Base-by-base conservation (phyloP, 352 stramenopile species). In the Pythium coloratum region DNA sequence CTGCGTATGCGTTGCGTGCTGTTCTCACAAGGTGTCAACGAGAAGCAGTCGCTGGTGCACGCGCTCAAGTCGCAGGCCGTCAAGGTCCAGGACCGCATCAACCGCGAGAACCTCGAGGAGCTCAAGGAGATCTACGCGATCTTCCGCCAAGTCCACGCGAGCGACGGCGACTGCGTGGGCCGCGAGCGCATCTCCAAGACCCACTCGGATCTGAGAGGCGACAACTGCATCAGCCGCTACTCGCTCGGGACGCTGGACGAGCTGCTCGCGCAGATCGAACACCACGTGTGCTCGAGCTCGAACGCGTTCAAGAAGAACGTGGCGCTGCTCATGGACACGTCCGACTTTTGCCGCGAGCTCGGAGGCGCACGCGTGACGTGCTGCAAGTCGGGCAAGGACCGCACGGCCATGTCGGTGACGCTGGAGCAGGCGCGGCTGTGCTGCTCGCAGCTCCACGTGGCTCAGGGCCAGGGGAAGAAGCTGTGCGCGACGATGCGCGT, bases 341-440 rank as follows among this genome's bases (percentile, higher is more conserved):
- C 87, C 7, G 87, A 95, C 56, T 91, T 95, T 64, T 95, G 87
- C 53, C 75, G 87, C 54, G 76, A 81, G 51, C 72, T 99, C 7
- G 91, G 93, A n/a, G 95, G 89, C 34, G 93, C 92, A 0, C 90
- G 91, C 38, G 81, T 97, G n/a, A 97, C 97, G 16, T 99, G 97
- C 80, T 99, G 97, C 76, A 99, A 99, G 76, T 97, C 84, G 67
- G 96, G 96, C 16, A 99, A 99, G 72, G 96, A 99, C 76, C 89
- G 97, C 55, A 99, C 97, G 32, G 96, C 94, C 24, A 99, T 99
- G 97, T 97, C 97, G 50, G 89, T 98, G 30, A 99, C 96, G 32
- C 86, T 98, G 38, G 97, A 98, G 72, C 89, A 98, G 60, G 78
- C 81, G 18, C 78, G 85, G 32, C 72, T 93, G 28, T 79, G 83